Base-by-base conservation (phyloP, 108 stramenopile genomes). In the Nannochloropsis oceanica region DNA sequence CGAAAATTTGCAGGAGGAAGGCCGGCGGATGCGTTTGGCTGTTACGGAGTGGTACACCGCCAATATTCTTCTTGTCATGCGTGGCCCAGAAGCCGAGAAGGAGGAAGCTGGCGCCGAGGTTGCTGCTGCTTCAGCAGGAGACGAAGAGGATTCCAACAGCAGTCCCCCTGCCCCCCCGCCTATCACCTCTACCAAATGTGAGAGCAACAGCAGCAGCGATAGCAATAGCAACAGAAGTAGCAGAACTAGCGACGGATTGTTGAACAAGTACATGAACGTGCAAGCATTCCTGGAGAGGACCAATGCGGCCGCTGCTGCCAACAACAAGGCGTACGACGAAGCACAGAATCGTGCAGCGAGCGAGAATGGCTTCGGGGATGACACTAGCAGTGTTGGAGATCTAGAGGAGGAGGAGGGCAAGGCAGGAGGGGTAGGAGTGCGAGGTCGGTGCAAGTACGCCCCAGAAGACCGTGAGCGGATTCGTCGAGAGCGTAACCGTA, bases 31-130 rank as follows among this genome's bases (percentile, higher is more conserved):
- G 14, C 93, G 90, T 82, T 94, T 94, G 86, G 91, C 90, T 27
- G 85, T 96, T 44, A 92, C 94, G 85, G 96, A 94, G 44, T 94
- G 95, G 83, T 92, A 87, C 87, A 94, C 95, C 27, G 96, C 96
- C 18, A 93, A 93, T 27, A 95, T 96, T 27, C 88, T 96, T 0
- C 92, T 95, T 26, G 94, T 93, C 20, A 87, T 95, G 25, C 11
- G 79, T 18, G 92, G 80, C 25, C 25, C 25, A 1, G 80, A 27
- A 25, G 26, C 80, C 8, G 80, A 81, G 26, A 81, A 25, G 26
- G 26, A 81, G 80, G 59, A 73, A 73, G 59, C 59, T 7, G 0
- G 5, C 22, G n/a, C n/a, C 13, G 8, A n/a, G 80, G 26, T 26
- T 26, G 73, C 73, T 3, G 73, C 34, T 3, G 34, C 34, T 3